phyloP scores from a whole-genome alignment of 2,329 filamentous ascomycete species.

The Nemania serpens region DNA sequence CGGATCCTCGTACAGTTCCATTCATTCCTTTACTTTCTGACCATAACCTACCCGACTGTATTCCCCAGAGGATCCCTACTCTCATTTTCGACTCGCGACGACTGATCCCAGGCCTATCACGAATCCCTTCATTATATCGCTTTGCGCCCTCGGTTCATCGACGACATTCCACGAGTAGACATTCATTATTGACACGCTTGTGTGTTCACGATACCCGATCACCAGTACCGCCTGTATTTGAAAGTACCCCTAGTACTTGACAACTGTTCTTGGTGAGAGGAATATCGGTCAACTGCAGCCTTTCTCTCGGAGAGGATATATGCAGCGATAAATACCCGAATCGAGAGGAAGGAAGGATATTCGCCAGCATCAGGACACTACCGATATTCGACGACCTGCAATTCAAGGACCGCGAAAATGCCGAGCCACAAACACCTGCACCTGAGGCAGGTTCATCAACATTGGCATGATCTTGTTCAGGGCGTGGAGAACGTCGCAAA shows the following conservation, averaged over 20 bases:
- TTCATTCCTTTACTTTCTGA: conserved; percentile 36
- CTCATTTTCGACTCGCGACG: conserved; percentile 28
- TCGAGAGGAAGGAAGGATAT: conserved; percentile 1
- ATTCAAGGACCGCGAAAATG: conserved; percentile 13
- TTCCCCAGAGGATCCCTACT: conserved; percentile 32
- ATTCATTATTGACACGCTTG: conserved; percentile 25
- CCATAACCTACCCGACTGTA: conserved; percentile 29
- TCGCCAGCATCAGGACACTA: background rate
- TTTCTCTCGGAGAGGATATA: conserved; percentile 6
- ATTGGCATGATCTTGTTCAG: conserved; percentile 35
- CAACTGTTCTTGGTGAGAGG: background rate
- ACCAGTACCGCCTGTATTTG: background rate
- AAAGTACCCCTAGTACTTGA: background rate
- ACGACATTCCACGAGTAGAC: conserved; percentile 29
- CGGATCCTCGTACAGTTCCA: conserved; percentile 28
- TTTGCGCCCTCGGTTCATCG: conserved; percentile 31
- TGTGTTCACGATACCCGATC: conserved; percentile 7
- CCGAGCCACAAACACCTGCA: conserved; percentile 36
- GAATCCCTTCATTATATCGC: conserved; percentile 18
- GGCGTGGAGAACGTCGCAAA: conserved; percentile 39
- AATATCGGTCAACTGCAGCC: background rate
- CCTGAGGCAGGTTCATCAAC: conserved; percentile 30
- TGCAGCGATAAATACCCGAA: conserved; percentile 9
- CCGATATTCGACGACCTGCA: background rate
- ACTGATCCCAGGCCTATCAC: conserved; percentile 11